phyloP scores from a whole-genome alignment of 805 yeast genomes.

The Candida arabinofermentans region DNA sequence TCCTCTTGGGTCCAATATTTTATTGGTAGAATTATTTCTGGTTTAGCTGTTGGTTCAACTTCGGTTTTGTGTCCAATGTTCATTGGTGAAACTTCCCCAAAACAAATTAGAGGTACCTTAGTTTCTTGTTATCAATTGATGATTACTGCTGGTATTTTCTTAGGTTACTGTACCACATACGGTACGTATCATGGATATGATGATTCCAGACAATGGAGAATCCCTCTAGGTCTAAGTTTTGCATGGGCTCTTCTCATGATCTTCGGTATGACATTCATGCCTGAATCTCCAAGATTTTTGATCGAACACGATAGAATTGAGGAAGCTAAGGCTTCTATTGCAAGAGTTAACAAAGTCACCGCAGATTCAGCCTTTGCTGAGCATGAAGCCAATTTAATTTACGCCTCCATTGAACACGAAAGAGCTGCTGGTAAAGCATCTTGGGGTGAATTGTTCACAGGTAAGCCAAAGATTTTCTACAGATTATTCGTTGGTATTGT shows the following conservation, averaged over 20 bases:
- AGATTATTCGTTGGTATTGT: constrained; percentile 55
- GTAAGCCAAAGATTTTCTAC: constrained; percentile 56
- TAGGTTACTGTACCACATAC: constrained; percentile 63
- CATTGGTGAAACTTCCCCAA: constrained; percentile 68
- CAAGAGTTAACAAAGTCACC: constrained; percentile 52
- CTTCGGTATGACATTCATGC: constrained; percentile 52
- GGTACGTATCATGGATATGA: constrained; percentile 50
- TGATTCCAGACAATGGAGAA: constrained; percentile 61
- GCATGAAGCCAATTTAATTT: constrained; percentile 49
- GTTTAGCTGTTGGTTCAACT: constrained; percentile 52
- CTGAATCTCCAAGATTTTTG: constrained; percentile 67
- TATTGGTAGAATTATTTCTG: constrained; percentile 57
- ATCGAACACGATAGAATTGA: constrained; percentile 45
- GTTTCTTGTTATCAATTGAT: constrained; percentile 67
- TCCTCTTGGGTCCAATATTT: constrained; percentile 58
- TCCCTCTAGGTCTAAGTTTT: constrained; percentile 50
- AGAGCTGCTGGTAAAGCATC: constrained; percentile 58
- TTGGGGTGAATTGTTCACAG: constrained; percentile 60
- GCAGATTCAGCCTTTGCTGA: constrained; percentile 51
- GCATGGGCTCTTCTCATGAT: constrained; percentile 50
- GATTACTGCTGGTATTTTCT: constrained; percentile 66
- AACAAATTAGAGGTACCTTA: constrained; percentile 63
- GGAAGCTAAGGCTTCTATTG: constrained; percentile 52
- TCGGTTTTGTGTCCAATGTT: constrained; percentile 54
- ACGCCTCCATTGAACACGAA: constrained; percentile 61